These are phyloP conservation scores for Beauveria australis DNA, from an alignment of 2,329 filamentous ascomycete genomes.

Conservation along the genomic window DNA sequence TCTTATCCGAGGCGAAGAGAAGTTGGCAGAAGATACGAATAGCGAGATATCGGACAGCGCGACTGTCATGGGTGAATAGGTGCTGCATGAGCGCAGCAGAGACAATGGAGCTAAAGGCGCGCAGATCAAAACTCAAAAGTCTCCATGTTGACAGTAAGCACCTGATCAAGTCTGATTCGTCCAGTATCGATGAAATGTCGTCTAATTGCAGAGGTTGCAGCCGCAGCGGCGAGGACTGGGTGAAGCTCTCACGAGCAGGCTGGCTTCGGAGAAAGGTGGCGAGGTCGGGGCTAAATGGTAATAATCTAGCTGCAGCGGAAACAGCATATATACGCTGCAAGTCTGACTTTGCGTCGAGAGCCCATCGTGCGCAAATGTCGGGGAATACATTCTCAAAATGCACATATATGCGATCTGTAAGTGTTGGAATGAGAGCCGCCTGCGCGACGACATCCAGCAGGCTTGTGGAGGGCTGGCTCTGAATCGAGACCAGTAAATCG, in stretches of 20 bases:
- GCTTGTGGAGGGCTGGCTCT: constrained; percentile 51
- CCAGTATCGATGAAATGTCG: constrained; percentile 12
- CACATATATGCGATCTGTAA: constrained; percentile 66
- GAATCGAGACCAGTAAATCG: constrained; percentile 62
- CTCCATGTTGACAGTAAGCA: constrained; percentile 54
- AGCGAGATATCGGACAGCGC: constrained; percentile 67
- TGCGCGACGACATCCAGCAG: constrained; percentile 65
- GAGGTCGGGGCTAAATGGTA: constrained; percentile 77
- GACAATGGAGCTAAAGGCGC: constrained; percentile 57
- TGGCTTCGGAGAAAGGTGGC: constrained; percentile 58
- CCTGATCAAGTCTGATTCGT: constrained; percentile 20
- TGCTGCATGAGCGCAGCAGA: constrained; percentile 59
- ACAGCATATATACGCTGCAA: constrained; percentile 40
- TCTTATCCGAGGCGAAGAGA: constrained; percentile 70
- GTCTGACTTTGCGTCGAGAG: constrained; percentile 37
- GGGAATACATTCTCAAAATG: constrained; percentile 69
- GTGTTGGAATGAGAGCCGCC: constrained; percentile 58
- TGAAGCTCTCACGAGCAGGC: constrained; percentile 17
- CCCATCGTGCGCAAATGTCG: constrained; percentile 78
- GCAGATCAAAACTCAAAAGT: constrained; percentile 67
- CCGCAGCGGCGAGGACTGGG: constrained; percentile 9
- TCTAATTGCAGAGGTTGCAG: constrained; percentile 23
- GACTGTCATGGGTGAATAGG: constrained; percentile 54
- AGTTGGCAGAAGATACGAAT: constrained; percentile 73
- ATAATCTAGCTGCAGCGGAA: constrained; percentile 66